Percentiles rank a stretch among this genome's conserved stretches.
phyloP scores from a whole-genome alignment of 495 filamentous ascomycete species.

The Amorphotheca resinae region DNA sequence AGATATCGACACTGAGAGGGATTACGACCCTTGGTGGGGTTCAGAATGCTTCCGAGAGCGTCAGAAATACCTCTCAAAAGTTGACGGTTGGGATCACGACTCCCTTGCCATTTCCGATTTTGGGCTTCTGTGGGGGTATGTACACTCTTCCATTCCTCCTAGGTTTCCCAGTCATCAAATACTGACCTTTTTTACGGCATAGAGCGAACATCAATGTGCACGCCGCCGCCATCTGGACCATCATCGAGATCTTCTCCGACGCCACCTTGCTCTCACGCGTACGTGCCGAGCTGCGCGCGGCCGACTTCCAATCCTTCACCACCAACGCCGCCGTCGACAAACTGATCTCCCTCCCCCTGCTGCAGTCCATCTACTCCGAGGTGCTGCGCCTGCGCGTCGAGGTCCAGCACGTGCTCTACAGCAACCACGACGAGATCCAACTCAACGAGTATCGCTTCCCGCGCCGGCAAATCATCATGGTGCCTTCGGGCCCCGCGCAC shows the following conservation, averaged over 20 bases:
- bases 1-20: neutral
- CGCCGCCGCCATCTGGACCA: neutral
- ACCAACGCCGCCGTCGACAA: neutral
- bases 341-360: constrained; percentile 4
- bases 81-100: neutral
- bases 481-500: neutral
- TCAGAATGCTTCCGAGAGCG: neutral
- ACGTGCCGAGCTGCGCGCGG: neutral
- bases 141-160: too few relatives aligned
- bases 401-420: neutral
- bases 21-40: neutral
- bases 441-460: neutral
- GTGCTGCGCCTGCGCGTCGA: constrained; percentile 10
- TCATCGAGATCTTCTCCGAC: neutral
- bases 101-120: neutral
- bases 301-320: neutral
- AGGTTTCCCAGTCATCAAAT: neutral
- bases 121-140: neutral
- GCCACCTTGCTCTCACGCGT: neutral
- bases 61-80: neutral
- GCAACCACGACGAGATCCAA: neutral
- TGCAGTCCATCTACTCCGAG: constrained; percentile 19
- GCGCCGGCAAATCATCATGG: neutral
- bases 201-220: neutral
- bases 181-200: neutral